A percentile compares a stretch with the other conserved stretches of the same genome.
Evolutionary conservation across 129 eudicot genomes (phyloP).

Genomic region (Tanacetum coccineum): DNA sequence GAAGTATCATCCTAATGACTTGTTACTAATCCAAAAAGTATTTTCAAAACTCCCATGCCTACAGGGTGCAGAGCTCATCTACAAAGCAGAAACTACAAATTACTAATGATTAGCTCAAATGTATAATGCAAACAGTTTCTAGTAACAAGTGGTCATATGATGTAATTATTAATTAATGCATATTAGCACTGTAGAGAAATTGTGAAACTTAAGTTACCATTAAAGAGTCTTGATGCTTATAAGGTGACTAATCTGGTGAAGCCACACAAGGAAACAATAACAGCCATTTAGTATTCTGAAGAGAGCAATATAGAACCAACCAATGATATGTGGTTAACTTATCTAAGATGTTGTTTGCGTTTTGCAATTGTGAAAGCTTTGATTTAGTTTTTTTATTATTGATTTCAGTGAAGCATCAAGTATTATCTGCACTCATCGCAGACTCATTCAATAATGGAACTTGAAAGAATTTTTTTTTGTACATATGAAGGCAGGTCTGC

Average conservation of each 20-base stretch:
- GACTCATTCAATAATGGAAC: not conserved
- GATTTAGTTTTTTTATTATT: too few species aligned
- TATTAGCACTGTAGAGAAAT: not conserved
- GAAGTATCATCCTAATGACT: not conserved
- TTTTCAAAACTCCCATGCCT: not conserved
- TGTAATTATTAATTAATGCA: not conserved
- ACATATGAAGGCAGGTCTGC: not conserved
- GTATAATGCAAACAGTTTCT: not conserved
- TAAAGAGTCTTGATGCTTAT: not conserved
- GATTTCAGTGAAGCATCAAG: too few species aligned
- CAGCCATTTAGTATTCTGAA: not conserved
- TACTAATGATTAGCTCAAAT: not conserved
- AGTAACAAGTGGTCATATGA: not conserved
- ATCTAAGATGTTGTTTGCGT: too few species aligned
- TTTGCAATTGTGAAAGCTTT: too few species aligned
- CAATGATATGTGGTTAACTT: too few species aligned
- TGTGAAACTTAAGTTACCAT: not conserved
- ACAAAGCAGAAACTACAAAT: not conserved
- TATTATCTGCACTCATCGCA: too few species aligned
- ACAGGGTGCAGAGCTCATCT: not conserved
- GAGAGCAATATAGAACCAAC: too few species aligned
- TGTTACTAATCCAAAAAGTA: constrained; percentile 14
- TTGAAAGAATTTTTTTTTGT: not conserved
- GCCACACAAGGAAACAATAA: not conserved
- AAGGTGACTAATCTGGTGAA: constrained; percentile 10